phyloP scores from a whole-genome alignment of 2,329 filamentous ascomycete species.

The Aureobasidium sp. region DNA sequence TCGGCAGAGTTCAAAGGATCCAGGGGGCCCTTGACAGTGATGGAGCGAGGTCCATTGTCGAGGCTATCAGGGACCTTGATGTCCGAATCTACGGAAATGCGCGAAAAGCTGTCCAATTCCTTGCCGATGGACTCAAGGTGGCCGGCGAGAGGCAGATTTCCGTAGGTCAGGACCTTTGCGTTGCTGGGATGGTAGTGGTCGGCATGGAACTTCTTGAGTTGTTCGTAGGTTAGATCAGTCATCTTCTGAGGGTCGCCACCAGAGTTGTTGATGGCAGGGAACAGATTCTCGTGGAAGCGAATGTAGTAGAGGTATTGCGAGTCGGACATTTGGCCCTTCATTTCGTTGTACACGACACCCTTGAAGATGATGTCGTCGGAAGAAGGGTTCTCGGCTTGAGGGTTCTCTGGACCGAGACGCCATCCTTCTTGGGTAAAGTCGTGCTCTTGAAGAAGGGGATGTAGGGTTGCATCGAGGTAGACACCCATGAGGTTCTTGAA shows the following conservation, averaged over 20 bases:
- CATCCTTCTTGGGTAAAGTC: slow-evolving; percentile 97
- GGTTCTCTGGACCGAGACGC: slow-evolving; percentile 90
- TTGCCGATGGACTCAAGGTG: slow-evolving; percentile 73
- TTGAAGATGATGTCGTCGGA: slow-evolving; percentile 79
- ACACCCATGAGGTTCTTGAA: slow-evolving; percentile 95
- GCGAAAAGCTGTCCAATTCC: slow-evolving; percentile 65
- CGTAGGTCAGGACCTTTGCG: slow-evolving; percentile 91
- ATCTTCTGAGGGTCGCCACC: slow-evolving; percentile 95
- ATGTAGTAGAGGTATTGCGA: slow-evolving; percentile 95
- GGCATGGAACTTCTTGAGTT: slow-evolving; percentile 79
- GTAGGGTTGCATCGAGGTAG: slow-evolving; percentile 88
- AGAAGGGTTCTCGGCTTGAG: slow-evolving; percentile 39
- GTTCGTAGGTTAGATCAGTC: slow-evolving; percentile 85
- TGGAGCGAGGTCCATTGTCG: slow-evolving; percentile 53
- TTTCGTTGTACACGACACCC: slow-evolving; percentile 97
- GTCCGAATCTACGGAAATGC: slow-evolving; percentile 59
- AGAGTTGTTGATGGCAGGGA: slow-evolving; percentile 91
- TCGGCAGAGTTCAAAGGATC: slow-evolving; percentile 80
- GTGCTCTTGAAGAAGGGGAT: slow-evolving; percentile 78
- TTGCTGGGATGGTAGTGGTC: slow-evolving; percentile 97
- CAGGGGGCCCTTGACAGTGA: slow-evolving; percentile 70
- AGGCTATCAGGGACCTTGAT: slow-evolving; percentile 72
- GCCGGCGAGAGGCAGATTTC: slow-evolving; percentile 75
- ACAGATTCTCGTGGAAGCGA: slow-evolving; percentile 86
- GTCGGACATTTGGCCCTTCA: slow-evolving; percentile 99